These are phyloP conservation scores for Esteya vermicola DNA, from an alignment of 2,329 filamentous ascomycete species.

Conservation along the genomic window DNA sequence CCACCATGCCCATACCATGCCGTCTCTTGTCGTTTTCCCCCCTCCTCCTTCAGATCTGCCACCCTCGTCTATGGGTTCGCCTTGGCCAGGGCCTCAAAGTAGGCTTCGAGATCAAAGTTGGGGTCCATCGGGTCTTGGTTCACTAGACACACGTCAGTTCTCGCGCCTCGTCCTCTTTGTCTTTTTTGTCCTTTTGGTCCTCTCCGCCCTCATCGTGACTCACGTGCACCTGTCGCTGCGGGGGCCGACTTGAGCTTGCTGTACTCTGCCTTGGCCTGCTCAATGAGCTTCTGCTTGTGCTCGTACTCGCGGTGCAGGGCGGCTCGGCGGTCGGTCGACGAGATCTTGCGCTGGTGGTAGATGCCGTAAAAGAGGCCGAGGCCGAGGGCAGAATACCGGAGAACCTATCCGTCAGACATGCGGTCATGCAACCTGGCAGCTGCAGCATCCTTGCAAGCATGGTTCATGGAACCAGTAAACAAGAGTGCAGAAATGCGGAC, in stretches of 20 bases:
- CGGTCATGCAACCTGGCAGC: background rate
- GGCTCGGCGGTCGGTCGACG: constrained; percentile 52
- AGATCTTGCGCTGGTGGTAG: constrained; percentile 79
- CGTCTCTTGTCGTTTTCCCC: too few relatives aligned
- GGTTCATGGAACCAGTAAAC: background rate
- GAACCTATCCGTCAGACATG: constrained; percentile 45
- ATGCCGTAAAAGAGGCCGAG: constrained; percentile 91
- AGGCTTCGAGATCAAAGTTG: constrained; percentile 88
- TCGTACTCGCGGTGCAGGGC: constrained; percentile 69
- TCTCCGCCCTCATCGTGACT: constrained; percentile 12
- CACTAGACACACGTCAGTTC: constrained; percentile 12
- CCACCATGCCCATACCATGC: background rate
- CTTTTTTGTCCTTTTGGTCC: constrained; percentile 5
- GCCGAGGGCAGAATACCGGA: constrained; percentile 90
- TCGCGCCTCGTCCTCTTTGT: background rate
- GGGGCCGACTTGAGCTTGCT: constrained; percentile 52
- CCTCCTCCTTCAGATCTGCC: background rate
- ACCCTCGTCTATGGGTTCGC: constrained; percentile 29
- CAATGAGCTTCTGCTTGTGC: constrained; percentile 82
- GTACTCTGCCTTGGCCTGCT: constrained; percentile 84
- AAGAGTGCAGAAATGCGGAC: too few relatives aligned
- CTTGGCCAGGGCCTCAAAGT: constrained; percentile 49
- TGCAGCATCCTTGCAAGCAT: background rate
- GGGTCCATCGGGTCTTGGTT: constrained; percentile 57
- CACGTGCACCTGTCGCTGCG: constrained; percentile 19